Evolutionary conservation across 1,284 basidiomycete species (phyloP), one percentile per base, ranked within the genome.

Genomic region (Ceratobasidium sp.): DNA sequence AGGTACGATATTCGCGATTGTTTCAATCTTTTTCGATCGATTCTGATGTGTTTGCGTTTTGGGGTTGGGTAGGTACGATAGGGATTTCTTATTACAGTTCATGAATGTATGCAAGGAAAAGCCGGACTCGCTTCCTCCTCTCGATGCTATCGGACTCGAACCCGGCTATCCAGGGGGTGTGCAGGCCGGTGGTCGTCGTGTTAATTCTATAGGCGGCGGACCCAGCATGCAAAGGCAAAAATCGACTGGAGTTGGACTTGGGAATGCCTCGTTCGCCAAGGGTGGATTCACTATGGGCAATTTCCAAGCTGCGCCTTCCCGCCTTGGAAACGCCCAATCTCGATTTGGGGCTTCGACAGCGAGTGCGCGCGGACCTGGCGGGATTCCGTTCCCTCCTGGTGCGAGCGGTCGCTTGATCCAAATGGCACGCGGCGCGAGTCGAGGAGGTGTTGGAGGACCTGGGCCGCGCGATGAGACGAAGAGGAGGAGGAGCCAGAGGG

Each of bases 121-220:
- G 84, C 97, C 97, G 0, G 93, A 93, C 74, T 88, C 89, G 73
- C 89, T 99, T 31, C 96, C 97, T 44, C 89, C 94, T 77, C 88
- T 98, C 59, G 95, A 97, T 79, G 92, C 93, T 41, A 93, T 99
- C 79, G 97, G 97, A 72, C 90, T 98, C 51, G 95, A 96, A 80
- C 90, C 93, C 1, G 87, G 86, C 9, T 90, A 91, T 75, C 89
- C 89, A 78, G 48, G 65, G 4, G 65, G 19, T 1, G n/a, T 41
- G 19, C 78, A 79, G 33, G 77, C 78, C n/a, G 45, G 45, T 11
- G 45, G 45, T 48, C n/a, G n/a, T n/a, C 45, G 45, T 11, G 9
- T n/a, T 48, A 48, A 48, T n/a, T 73, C 72, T 29, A 17, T 9
- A n/a, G 45, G 11, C 45, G 41, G n/a, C 36, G 63, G 47, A 17